phyloP scores from a whole-genome alignment of 2,329 filamentous ascomycete genomes.

The Nigrospora sphaerica region DNA sequence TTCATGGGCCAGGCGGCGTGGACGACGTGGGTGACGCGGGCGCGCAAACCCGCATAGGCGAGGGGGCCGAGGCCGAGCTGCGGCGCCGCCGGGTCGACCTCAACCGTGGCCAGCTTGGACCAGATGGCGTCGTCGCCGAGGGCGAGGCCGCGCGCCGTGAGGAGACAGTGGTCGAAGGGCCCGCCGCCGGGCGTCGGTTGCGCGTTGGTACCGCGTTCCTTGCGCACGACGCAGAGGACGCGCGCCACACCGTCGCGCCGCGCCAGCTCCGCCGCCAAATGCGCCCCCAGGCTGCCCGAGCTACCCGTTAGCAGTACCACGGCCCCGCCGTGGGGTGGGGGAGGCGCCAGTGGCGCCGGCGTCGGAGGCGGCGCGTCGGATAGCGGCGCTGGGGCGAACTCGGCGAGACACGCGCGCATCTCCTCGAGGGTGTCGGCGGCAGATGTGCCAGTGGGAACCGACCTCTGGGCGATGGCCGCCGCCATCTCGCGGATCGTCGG shows the following conservation, averaged over 20 bases:
- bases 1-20: conserved; percentile 18
- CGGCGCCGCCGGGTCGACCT: conserved; percentile 9
- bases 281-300: conserved; percentile 11
- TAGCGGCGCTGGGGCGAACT: not conserved
- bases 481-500: not conserved
- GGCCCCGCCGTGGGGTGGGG: not conserved
- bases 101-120: conserved; percentile 8
- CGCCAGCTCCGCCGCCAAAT: conserved; percentile 7
- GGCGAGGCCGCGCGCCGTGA: not conserved
- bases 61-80: conserved; percentile 8
- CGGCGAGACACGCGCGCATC: not conserved
- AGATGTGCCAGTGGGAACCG: not conserved
- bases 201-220: conserved; percentile 4
- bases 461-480: not conserved
- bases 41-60: conserved; percentile 6
- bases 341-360: no score
- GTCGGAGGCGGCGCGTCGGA: no score
- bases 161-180: not conserved
- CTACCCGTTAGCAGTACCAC: conserved; percentile 12
- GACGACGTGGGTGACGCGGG: conserved; percentile 10
- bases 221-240: conserved; percentile 3
- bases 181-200: not conserved
- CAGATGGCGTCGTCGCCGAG: not conserved
- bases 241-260: conserved; percentile 4
- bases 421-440: not conserved